These are phyloP conservation scores for Pseudogymnoascus sp. DNA, from an alignment of 2,329 filamentous ascomycete species.

Conservation along the genomic window DNA sequence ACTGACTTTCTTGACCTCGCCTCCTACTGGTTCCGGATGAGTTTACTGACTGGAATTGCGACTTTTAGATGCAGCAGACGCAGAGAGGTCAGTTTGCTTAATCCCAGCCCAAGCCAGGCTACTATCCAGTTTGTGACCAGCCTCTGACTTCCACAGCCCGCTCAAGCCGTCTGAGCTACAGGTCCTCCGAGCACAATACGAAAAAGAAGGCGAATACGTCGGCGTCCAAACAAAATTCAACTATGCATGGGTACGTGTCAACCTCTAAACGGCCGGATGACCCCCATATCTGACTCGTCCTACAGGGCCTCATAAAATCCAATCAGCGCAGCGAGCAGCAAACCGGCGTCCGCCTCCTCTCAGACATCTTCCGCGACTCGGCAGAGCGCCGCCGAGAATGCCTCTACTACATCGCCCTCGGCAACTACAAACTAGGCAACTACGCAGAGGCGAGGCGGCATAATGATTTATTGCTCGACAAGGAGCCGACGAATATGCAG, in stretches of 20 bases:
- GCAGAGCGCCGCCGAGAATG: constrained; percentile 94
- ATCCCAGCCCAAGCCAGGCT: neutral
- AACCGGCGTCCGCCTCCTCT: constrained; percentile 85
- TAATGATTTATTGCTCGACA: constrained; percentile 85
- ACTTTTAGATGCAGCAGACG: constrained; percentile 82
- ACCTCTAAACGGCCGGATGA: neutral
- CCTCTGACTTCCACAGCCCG: constrained; percentile 50
- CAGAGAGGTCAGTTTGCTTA: constrained; percentile 65
- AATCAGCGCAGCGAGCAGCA: constrained; percentile 79
- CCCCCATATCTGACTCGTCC: neutral
- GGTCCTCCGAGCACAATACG: constrained; percentile 88
- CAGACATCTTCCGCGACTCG: constrained; percentile 91
- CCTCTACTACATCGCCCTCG: constrained; percentile 93
- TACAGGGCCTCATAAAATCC: constrained; percentile 90
- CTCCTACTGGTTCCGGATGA: constrained; percentile 18
- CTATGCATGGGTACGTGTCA: constrained; percentile 79
- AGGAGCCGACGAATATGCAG: constrained; percentile 88
- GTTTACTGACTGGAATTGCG: constrained; percentile 25
- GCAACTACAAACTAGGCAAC: constrained; percentile 97
- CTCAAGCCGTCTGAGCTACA: constrained; percentile 87
- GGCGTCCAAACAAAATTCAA: constrained; percentile 99
- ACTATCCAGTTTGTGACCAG: neutral
- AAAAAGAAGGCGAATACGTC: constrained; percentile 95
- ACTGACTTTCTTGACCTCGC: constrained; percentile 18
- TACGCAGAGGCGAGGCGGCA: constrained; percentile 92